Evolutionary conservation across 306 rosid genomes (phyloP).

Genomic region (Arachis hypogaea): DNA sequence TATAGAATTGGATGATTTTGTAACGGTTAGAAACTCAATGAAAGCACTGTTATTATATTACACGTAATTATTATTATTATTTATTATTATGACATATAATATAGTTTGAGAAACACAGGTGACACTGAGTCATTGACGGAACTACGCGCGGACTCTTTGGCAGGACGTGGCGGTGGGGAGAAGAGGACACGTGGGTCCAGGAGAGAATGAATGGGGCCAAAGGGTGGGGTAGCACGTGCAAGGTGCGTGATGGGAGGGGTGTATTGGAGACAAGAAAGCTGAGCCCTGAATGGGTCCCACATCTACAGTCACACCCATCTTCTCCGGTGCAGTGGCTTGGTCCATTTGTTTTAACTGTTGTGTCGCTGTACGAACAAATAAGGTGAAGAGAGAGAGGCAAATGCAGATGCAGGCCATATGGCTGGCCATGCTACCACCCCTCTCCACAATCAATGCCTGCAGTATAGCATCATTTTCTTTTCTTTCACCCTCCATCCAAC

Average conservation of each 20-base stretch:
- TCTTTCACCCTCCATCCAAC: neutral
- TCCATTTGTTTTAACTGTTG: constrained; percentile 42
- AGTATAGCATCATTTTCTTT: neutral
- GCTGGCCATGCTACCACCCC: neutral
- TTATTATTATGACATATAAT: no score
- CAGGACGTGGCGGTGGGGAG: constrained; percentile 30
- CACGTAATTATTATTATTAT: no score
- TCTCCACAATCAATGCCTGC: constrained; percentile 16
- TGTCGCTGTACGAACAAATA: constrained; percentile 52
- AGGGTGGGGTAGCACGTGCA: constrained; percentile 53
- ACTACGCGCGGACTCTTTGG: constrained; percentile 10
- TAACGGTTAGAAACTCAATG: neutral
- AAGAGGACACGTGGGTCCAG: constrained; percentile 36
- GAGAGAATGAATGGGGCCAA: constrained; percentile 2
- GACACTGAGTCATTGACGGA: constrained; percentile 24
- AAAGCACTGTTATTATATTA: no score
- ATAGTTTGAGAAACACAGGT: no score
- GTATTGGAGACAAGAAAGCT: constrained; percentile 33
- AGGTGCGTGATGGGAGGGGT: constrained; percentile 14
- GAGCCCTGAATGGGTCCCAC: constrained; percentile 50
- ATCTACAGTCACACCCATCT: constrained; percentile 33
- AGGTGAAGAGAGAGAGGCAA: neutral
- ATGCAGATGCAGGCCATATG: neutral
- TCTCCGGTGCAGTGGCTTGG: constrained; percentile 41
- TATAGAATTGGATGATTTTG: no score